Conservation (phyloP, 768 basidiomycete species). For the Trametes coccinea region DNA sequence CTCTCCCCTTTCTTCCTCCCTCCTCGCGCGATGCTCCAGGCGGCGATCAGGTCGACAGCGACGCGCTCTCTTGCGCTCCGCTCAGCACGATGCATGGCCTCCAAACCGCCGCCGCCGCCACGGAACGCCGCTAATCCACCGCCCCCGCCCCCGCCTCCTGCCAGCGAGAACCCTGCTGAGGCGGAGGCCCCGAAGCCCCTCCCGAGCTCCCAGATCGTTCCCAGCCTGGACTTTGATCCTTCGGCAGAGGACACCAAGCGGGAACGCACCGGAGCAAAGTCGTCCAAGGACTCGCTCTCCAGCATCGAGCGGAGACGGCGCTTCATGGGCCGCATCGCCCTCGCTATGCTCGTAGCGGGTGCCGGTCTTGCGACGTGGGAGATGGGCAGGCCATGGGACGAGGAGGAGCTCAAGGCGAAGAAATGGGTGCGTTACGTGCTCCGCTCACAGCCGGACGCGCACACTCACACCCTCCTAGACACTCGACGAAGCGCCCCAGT, state of each 20-base stretch:
- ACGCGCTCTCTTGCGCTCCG: conserved; percentile 11
- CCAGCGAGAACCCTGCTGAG: conserved; percentile 7
- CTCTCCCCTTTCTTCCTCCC: neutral
- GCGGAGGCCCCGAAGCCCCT: conserved; percentile 12
- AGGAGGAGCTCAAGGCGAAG: conserved; percentile 64
- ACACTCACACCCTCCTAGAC: conserved; percentile 39
- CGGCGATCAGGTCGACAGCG: conserved; percentile 15
- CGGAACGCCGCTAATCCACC: conserved; percentile 14
- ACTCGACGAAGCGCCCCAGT: conserved; percentile 57
- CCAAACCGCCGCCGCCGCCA: conserved; percentile 19
- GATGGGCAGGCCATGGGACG: conserved; percentile 79
- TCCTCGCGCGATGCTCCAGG: conserved; percentile 13
- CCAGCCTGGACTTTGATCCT: conserved; percentile 26
- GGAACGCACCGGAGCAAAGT: conserved; percentile 72
- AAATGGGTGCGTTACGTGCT: conserved; percentile 50
- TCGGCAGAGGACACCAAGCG: conserved; percentile 44
- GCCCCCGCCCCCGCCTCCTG: conserved; percentile 10
- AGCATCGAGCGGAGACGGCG: conserved; percentile 74
- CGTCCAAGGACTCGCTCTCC: conserved; percentile 75
- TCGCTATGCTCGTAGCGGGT: conserved; percentile 56
- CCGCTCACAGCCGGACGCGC: neutral
- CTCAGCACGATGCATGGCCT: conserved; percentile 23
- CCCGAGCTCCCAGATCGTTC: conserved; percentile 11
- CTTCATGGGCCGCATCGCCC: conserved; percentile 52
- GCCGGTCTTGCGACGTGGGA: conserved; percentile 59